These are phyloP conservation scores for Melaleuca quinquenervia DNA, from an alignment of 345 rosid species.

Conservation along the genomic window DNA sequence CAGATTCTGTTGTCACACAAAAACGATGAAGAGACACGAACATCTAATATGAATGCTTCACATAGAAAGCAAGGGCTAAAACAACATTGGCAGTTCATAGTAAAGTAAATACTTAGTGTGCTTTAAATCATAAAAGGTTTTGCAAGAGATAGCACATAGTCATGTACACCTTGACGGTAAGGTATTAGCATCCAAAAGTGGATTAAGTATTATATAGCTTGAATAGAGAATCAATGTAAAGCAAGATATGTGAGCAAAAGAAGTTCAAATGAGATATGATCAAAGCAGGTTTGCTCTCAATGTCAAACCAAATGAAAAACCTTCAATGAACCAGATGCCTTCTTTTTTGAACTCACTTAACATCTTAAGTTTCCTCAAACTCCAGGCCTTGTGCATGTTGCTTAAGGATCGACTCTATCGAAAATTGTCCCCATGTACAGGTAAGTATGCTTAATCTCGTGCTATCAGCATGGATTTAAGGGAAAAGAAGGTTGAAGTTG, in stretches of 20 bases:
- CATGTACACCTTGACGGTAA: not conserved
- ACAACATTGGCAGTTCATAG: not conserved
- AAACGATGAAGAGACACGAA: not conserved
- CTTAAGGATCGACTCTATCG: not conserved
- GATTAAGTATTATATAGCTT: not conserved
- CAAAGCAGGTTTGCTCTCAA: not conserved
- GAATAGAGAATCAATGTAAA: not conserved
- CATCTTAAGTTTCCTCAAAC: not conserved
- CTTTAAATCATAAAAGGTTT: not conserved
- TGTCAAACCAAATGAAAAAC: not conserved
- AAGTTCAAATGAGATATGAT: not conserved
- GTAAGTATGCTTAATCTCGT: not conserved
- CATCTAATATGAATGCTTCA: not conserved
- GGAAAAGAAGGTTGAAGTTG: not conserved
- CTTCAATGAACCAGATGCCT: not conserved
- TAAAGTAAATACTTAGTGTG: not conserved
- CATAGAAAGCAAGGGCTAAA: not conserved
- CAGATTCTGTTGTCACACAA: not conserved
- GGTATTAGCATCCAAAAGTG: not conserved
- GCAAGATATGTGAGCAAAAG: not conserved
- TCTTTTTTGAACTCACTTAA: not conserved
- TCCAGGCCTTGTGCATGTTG: not conserved
- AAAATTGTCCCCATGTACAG: not conserved
- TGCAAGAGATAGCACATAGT: not conserved
- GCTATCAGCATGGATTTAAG: not conserved